Conservation (phyloP, 169 alveolate species). For the Plasmodium reichenowi region DNA sequence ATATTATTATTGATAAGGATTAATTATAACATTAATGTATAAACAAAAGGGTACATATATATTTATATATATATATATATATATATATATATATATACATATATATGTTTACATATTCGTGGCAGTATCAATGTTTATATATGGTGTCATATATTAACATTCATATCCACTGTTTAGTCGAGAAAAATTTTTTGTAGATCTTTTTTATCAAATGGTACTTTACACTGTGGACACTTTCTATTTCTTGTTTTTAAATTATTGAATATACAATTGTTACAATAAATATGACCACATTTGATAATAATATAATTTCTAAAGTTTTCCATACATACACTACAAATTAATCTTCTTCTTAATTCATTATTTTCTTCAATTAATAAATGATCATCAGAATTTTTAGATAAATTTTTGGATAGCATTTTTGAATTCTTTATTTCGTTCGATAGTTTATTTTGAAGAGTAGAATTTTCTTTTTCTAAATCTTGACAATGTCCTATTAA, state of each 20-base stretch:
- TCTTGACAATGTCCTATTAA: slow-evolving; percentile 34
- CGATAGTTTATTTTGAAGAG: not conserved
- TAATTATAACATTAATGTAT: too few species aligned
- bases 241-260: slow-evolving; percentile 81
- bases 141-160: too few species aligned
- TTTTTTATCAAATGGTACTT: slow-evolving; percentile 83
- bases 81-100: not conserved
- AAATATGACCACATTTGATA: slow-evolving; percentile 88
- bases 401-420: not conserved
- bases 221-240: slow-evolving; percentile 87
- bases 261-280: slow-evolving; percentile 82
- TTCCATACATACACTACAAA: slow-evolving; percentile 88
- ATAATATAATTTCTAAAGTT: slow-evolving; percentile 85
- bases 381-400: slow-evolving; percentile 10
- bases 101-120: not conserved
- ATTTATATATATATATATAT: not conserved
- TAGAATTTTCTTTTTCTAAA: slow-evolving; percentile 31
- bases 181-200: slow-evolving; percentile 82
- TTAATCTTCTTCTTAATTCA: slow-evolving; percentile 82
- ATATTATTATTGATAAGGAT: too few species aligned
- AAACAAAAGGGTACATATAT: not conserved
- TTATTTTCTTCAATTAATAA: slow-evolving; percentile 80
- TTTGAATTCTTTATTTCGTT: slow-evolving; percentile 3
- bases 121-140: too few species aligned
- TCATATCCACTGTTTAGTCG: not conserved